These are phyloP conservation scores for Paramecium biaurelia DNA, from an alignment of 73 alveolate species.

Conservation along the genomic window DNA sequence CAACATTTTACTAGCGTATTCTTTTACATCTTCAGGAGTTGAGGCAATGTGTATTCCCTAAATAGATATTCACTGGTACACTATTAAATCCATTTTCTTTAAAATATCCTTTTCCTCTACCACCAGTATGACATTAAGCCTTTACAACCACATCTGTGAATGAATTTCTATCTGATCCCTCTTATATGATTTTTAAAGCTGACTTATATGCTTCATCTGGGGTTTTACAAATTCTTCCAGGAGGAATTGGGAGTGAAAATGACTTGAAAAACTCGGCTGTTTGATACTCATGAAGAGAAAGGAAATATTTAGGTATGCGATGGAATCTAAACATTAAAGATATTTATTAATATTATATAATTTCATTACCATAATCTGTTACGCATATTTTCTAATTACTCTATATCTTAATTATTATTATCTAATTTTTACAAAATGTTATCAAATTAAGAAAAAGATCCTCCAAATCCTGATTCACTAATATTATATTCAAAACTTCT, in stretches of 20 bases:
- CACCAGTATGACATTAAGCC: slow-evolving; percentile 81
- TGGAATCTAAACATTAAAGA: neutral
- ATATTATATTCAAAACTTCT: neutral
- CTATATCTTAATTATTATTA: neutral
- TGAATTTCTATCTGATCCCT: slow-evolving; percentile 31
- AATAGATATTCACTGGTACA: neutral
- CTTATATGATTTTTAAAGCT: slow-evolving; percentile 42
- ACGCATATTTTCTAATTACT: neutral
- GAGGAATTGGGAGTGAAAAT: slow-evolving; percentile 56
- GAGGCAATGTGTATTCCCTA: slow-evolving; percentile 70
- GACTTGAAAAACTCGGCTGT: slow-evolving; percentile 51
- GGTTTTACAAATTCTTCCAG: slow-evolving; percentile 51
- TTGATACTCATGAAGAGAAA: slow-evolving; percentile 60
- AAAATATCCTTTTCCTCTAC: slow-evolving; percentile 80
- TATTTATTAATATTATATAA: neutral
- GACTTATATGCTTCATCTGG: slow-evolving; percentile 57
- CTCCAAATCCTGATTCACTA: neutral
- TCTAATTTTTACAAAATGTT: neutral
- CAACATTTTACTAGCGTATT: slow-evolving; percentile 69
- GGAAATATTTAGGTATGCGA: slow-evolving; percentile 4
- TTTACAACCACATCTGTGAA: slow-evolving; percentile 67
- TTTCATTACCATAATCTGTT: neutral
- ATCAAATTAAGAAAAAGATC: neutral
- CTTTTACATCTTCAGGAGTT: slow-evolving; percentile 72
- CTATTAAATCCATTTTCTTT: slow-evolving; percentile 75